These are phyloP conservation scores for Tricholoma sp. DNA, from an alignment of 768 basidiomycete genomes.

Conservation along the genomic window DNA sequence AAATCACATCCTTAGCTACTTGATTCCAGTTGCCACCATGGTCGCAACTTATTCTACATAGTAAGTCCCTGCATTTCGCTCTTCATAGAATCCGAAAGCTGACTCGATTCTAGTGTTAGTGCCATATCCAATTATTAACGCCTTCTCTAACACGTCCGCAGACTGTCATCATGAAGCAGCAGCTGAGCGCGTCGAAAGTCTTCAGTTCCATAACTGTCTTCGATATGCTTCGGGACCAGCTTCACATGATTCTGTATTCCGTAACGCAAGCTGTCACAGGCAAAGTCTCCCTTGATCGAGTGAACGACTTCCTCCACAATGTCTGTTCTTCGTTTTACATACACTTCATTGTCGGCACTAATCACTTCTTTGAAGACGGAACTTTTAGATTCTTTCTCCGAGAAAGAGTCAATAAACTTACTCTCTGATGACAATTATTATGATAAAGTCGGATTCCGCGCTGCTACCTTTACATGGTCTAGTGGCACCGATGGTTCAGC, in stretches of 20 bases:
- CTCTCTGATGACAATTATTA: conserved; percentile 7
- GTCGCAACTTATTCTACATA: conserved; percentile 57
- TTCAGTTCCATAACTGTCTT: conserved; percentile 59
- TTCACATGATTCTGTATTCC: conserved; percentile 32
- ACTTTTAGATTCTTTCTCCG: conserved; percentile 37
- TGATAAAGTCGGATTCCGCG: conserved; percentile 42
- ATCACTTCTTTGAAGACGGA: conserved; percentile 31
- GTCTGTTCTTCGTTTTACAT: conserved; percentile 15
- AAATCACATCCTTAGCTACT: conserved; percentile 30
- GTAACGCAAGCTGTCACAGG: conserved; percentile 27
- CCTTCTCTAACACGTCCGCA: conserved; percentile 6
- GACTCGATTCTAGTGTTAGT: conserved; percentile 8
- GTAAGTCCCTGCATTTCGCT: conserved; percentile 26
- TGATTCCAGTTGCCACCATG: conserved; percentile 65
- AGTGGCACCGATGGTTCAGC: conserved; percentile 23
- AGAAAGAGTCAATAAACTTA: conserved; percentile 13
- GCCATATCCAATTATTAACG: neutral
- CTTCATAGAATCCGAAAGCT: neutral
- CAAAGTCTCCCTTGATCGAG: conserved; percentile 62
- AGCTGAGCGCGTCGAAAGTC: conserved; percentile 38
- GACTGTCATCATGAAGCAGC: conserved; percentile 36
- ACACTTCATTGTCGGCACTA: neutral
- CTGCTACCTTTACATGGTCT: conserved; percentile 57
- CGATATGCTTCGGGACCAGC: conserved; percentile 50
- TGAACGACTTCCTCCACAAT: conserved; percentile 35